Percentiles rank a stretch among this genome's conserved stretches.
Evolutionary conservation across 2,329 filamentous ascomycete genomes (phyloP).

Genomic region (Nannizziopsis barbatae): DNA sequence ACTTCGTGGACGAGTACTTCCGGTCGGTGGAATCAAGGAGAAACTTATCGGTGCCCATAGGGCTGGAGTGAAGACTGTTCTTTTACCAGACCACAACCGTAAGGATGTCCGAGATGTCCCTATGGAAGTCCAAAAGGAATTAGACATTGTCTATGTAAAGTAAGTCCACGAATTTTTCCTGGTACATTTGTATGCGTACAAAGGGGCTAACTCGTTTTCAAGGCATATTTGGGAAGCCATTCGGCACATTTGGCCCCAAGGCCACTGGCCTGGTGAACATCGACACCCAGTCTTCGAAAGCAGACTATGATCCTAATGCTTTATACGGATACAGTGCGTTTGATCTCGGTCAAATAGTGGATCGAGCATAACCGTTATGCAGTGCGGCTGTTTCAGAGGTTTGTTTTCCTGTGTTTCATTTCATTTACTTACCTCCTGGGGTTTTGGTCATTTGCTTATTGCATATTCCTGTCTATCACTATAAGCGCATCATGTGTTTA

Average conservation of each 20-base stretch:
- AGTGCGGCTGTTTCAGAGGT: no score
- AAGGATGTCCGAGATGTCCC: conserved; percentile 91
- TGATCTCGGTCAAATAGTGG: no score
- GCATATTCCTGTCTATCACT: no score
- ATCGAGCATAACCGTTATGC: no score
- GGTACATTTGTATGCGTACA: neutral
- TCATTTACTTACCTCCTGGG: no score
- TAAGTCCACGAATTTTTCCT: conserved; percentile 38
- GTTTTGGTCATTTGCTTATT: no score
- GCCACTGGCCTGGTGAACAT: conserved; percentile 66
- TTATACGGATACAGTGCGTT: neutral
- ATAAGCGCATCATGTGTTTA: no score
- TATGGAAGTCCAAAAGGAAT: conserved; percentile 71
- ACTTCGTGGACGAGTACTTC: conserved; percentile 77
- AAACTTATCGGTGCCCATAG: conserved; percentile 90
- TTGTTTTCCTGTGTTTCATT: no score
- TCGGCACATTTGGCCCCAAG: conserved; percentile 81
- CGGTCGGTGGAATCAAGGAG: conserved; percentile 96
- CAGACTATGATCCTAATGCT: conserved; percentile 51
- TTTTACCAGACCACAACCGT: conserved; percentile 75
- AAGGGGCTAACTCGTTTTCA: conserved; percentile 13
- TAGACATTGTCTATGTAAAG: conserved; percentile 84
- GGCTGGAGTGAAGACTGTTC: conserved; percentile 86
- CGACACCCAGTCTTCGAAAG: conserved; percentile 63
- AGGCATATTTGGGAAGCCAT: conserved; percentile 94